These are phyloP conservation scores for Acorus calamus DNA, from an alignment of 106 monocot genomes.

Conservation along the genomic window DNA sequence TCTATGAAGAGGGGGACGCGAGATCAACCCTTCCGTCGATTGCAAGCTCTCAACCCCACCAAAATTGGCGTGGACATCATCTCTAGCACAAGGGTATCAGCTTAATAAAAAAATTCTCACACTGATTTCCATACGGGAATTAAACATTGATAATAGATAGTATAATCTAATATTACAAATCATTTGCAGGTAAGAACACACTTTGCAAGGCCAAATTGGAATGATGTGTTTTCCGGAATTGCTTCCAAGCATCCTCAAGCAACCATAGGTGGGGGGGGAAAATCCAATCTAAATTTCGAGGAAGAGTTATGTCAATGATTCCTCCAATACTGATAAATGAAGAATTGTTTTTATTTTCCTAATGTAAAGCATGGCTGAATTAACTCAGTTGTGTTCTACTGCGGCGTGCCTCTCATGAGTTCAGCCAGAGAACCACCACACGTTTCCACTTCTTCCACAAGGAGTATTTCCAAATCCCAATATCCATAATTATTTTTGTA, in stretches of 20 bases:
- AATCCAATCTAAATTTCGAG: no score
- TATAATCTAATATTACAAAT: no score
- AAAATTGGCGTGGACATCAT: constrained; percentile 83
- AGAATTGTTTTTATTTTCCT: background rate
- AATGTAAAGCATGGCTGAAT: background rate
- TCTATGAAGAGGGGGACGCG: constrained; percentile 90
- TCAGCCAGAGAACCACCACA: constrained; percentile 63
- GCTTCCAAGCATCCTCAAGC: constrained; percentile 54
- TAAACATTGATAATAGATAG: no score
- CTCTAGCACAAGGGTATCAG: constrained; percentile 60
- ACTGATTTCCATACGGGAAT: no score
- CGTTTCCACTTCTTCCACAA: constrained; percentile 93
- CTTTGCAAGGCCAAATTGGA: constrained; percentile 93
- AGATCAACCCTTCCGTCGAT: constrained; percentile 77
- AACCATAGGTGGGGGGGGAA: constrained; percentile 44
- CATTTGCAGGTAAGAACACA: constrained; percentile 79
- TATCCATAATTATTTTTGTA: background rate
- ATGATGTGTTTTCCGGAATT: constrained; percentile 63
- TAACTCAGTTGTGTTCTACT: constrained; percentile 76
- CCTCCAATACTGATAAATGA: no score
- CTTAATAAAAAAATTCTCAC: background rate
- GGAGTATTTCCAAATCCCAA: constrained; percentile 56
- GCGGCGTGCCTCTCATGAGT: constrained; percentile 55
- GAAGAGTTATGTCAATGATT: no score
- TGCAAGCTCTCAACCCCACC: constrained; percentile 83